A percentile compares a stretch with the other conserved stretches of the same genome.
Conservation (phyloP, 148 eudicot genomes). For the Dysphania ambrosioides region DNA sequence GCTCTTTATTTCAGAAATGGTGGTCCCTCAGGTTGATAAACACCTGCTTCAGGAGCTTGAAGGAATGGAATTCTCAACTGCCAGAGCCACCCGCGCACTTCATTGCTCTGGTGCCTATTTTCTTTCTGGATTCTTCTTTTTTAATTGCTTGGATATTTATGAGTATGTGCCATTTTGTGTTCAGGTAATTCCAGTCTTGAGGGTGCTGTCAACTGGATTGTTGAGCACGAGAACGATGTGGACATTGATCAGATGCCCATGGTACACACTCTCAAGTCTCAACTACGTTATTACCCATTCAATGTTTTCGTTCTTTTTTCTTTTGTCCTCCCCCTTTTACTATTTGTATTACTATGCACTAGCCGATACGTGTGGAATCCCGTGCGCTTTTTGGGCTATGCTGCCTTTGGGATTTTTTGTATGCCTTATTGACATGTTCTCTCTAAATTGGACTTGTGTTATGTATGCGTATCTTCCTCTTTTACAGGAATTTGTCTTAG, state of each 20-base stretch:
- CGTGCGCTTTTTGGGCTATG: not conserved
- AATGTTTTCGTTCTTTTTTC: not conserved
- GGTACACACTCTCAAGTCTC: constrained; percentile 40
- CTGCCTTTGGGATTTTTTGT: not conserved
- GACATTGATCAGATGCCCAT: constrained; percentile 86
- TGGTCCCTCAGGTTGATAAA: constrained; percentile 83
- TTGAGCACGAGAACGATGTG: constrained; percentile 88
- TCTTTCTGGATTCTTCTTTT: not conserved
- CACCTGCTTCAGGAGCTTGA: constrained; percentile 75
- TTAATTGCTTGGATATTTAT: not conserved
- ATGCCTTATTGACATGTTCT: not conserved
- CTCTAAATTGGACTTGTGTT: not conserved
- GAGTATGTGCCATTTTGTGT: too few relatives aligned
- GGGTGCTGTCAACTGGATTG: constrained; percentile 91
- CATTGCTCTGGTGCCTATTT: constrained; percentile 65
- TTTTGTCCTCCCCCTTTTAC: not conserved
- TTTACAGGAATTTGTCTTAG: not conserved
- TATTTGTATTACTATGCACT: not conserved
- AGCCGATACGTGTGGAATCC: not conserved
- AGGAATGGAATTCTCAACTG: constrained; percentile 82
- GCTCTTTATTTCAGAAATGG: constrained; percentile 71
- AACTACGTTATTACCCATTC: not conserved
- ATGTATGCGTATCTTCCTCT: not conserved
- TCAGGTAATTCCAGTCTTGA: constrained; percentile 76
- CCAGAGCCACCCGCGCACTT: constrained; percentile 77